These are phyloP conservation scores for Penicillium italicum DNA, from an alignment of 2,329 filamentous ascomycete genomes.

Conservation along the genomic window DNA sequence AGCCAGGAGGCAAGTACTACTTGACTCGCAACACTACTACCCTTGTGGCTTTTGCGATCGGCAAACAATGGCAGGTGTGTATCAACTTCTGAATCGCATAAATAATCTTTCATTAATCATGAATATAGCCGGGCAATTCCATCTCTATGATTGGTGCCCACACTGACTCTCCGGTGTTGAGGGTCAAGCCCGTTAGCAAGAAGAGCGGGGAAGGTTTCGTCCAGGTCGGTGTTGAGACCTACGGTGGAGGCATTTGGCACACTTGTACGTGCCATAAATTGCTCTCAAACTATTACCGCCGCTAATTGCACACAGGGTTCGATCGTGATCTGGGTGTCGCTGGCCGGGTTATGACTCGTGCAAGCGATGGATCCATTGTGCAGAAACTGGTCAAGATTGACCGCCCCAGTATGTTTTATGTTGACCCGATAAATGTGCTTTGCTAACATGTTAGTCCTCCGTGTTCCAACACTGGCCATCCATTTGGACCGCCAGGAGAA, in stretches of 20 bases:
- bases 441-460: slow-evolving; percentile 54
- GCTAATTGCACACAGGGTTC: slow-evolving; percentile 58
- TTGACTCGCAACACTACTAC: slow-evolving; percentile 90
- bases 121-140: slow-evolving; percentile 69
- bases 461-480: slow-evolving; percentile 90
- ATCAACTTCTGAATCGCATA: background rate
- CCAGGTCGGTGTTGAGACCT: slow-evolving; percentile 94
- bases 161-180: slow-evolving; percentile 88
- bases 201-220: slow-evolving; percentile 81
- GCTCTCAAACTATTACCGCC: background rate
- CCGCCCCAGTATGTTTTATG: slow-evolving; percentile 59
- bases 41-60: slow-evolving; percentile 88
- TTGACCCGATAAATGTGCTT: background rate
- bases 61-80: slow-evolving; percentile 71
- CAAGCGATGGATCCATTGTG: slow-evolving; percentile 68
- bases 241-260: slow-evolving; percentile 95
- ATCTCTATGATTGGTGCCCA: slow-evolving; percentile 92
- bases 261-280: slow-evolving; percentile 55
- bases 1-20: slow-evolving; percentile 91
- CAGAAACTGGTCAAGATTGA: slow-evolving; percentile 88
- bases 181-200: slow-evolving; percentile 92
- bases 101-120: background rate
- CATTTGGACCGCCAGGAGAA: slow-evolving; percentile 82
- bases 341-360: slow-evolving; percentile 77
- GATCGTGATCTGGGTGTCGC: slow-evolving; percentile 90